Base-by-base conservation (phyloP, 176 grass and related monocot genomes). In the Zoysia japonica region DNA sequence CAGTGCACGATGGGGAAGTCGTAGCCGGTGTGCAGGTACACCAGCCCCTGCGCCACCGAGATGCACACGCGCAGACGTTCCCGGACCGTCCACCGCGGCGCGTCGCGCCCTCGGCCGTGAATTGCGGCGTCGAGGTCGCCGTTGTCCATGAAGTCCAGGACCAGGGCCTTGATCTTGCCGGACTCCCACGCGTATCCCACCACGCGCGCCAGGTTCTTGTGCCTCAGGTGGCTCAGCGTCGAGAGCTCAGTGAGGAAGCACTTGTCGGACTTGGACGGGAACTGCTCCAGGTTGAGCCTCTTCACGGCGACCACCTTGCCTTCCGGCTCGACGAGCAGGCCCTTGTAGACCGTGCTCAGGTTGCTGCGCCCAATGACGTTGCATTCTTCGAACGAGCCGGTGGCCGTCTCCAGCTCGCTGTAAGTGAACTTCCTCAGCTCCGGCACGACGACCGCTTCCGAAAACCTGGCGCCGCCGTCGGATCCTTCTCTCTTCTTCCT, bases 71-170 rank as follows among this genome's bases (percentile, higher is more conserved):
- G 68, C 71, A 94, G 82, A 57, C 92, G 78, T 56, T 94, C 90
- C 36, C 76, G 60, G 17, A 91, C 61, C 4, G 78, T 82, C 81
- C 87, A 92, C 72, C 78, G 78, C 49, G 59, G 67, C 70, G 77
- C 54, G 74, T 65, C 53, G 4, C 52, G 40, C 11, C 46, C 53
- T 40, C 38, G 43, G 45, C 67, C 38, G 43, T 98, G 89, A 46
- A 94, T 89, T 9, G 76, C 70, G 70, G 35, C 81, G 62, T 93
- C 90, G 41, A 98, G 83, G 80, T 94, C 89, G 47, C 96, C 96
- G 83, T 94, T 98, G 61, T 84, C 95, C 95, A 90, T 92, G 85
- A 89, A 92, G 56, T 98, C 90, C 3, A 94, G 95, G 14, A 92
- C 88, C 47, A 94, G 63, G 9, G 92, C 95, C 89, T 98, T 98